phyloP scores from a whole-genome alignment of 2,329 filamentous ascomycete genomes.

The Epicoccum nigrum region DNA sequence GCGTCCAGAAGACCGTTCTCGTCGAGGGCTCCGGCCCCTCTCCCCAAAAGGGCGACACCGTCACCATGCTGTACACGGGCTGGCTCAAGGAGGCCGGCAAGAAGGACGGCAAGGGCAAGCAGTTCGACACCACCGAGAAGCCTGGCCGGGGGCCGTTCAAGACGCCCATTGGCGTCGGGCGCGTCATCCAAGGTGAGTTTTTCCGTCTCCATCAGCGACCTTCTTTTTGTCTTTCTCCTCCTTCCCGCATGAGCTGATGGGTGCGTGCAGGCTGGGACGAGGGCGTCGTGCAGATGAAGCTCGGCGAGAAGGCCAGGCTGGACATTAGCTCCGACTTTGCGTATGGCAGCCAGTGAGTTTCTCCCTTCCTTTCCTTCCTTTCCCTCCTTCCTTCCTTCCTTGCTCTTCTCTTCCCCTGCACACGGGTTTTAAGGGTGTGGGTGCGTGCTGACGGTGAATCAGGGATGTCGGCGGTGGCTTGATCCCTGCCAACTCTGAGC shows the following conservation, averaged over 20 bases:
- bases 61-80: conserved; percentile 43
- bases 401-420: no score
- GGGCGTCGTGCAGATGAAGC: conserved; percentile 74
- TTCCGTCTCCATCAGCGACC: no score
- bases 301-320: conserved; percentile 86
- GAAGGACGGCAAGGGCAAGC: conserved; percentile 38
- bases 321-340: conserved; percentile 73
- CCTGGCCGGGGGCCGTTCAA: conserved; percentile 73
- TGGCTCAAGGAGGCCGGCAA: conserved; percentile 33
- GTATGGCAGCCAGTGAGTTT: conserved; percentile 33
- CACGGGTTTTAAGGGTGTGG: no score
- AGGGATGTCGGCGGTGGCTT: conserved; percentile 59
- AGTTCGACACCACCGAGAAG: conserved; percentile 78
- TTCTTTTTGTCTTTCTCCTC: no score
- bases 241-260: no score
- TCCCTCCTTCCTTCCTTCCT: no score
- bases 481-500: conserved; percentile 74
- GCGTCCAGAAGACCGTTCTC: conserved; percentile 38
- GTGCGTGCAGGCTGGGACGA: conserved; percentile 58
- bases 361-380: not conserved
- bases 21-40: conserved; percentile 37
- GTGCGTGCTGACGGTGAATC: no score
- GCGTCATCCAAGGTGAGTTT: conserved; percentile 79
- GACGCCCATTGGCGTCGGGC: conserved; percentile 77
- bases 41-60: conserved; percentile 35